Conservation (phyloP, 495 filamentous ascomycete genomes). For the Penicillium fimorum region DNA sequence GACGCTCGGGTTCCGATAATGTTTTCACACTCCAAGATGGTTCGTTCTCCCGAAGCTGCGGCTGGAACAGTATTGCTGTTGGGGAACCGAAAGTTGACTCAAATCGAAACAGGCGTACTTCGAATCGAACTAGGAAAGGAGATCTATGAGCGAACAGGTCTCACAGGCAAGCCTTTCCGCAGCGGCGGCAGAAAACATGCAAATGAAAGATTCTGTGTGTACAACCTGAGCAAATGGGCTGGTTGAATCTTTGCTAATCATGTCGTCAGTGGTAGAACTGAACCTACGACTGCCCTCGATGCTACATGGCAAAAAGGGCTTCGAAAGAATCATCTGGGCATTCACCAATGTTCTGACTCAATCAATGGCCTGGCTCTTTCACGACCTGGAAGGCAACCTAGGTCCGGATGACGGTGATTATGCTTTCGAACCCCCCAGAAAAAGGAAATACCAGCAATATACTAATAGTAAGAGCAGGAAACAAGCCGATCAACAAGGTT, state of each 20-base stretch:
- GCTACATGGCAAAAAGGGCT: constrained; percentile 88
- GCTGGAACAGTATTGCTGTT: not conserved
- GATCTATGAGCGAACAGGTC: constrained; percentile 78
- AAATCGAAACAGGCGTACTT: constrained; percentile 55
- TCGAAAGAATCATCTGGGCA: constrained; percentile 80
- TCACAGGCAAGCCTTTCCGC: constrained; percentile 70
- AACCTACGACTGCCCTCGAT: constrained; percentile 79
- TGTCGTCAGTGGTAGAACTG: constrained; percentile 66
- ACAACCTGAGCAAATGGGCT: not conserved
- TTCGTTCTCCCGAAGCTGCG: constrained; percentile 21
- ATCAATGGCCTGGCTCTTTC: constrained; percentile 79
- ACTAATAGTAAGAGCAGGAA: constrained; percentile 16
- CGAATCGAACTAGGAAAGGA: constrained; percentile 79
- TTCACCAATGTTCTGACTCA: constrained; percentile 76
- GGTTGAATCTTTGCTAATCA: constrained; percentile 5
- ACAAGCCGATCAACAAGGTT: constrained; percentile 53
- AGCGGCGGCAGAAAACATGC: constrained; percentile 58
- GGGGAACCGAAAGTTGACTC: constrained; percentile 2
- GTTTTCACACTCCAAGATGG: constrained; percentile 74
- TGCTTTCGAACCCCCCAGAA: not conserved
- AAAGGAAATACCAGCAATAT: not conserved
- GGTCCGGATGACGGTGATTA: constrained; percentile 29
- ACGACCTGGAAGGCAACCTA: constrained; percentile 49
- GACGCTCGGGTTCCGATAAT: constrained; percentile 74
- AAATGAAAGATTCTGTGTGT: constrained; percentile 57